These are phyloP conservation scores for Vinca major DNA, from an alignment of 305 asterid genomes.

Conservation along the genomic window DNA sequence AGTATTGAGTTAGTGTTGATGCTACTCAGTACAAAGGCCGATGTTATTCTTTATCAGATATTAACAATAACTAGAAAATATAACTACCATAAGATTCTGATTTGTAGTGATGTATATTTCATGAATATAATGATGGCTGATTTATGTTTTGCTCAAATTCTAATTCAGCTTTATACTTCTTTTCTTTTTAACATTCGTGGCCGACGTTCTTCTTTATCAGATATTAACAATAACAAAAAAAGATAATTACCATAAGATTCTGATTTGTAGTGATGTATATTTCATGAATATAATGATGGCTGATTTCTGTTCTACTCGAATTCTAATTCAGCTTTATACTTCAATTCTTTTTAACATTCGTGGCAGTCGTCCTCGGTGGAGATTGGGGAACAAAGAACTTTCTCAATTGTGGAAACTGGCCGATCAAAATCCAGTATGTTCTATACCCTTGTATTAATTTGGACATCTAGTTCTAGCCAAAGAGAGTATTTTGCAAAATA, in stretches of 20 bases:
- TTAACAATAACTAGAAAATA: neutral
- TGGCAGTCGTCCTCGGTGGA: conserved; percentile 82
- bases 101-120: neutral
- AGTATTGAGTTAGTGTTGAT: neutral
- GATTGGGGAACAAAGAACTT: conserved; percentile 90
- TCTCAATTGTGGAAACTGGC: conserved; percentile 97
- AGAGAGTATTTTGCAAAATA: neutral
- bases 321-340: neutral
- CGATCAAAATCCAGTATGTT: conserved; percentile 87
- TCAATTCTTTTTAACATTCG: conserved; percentile 13
- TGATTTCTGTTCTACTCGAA: neutral
- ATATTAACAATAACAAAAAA: neutral
- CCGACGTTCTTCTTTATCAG: neutral
- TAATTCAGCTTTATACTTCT: neutral
- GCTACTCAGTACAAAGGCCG: neutral
- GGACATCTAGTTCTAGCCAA: no score
- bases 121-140: neutral
- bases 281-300: neutral
- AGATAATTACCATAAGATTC: neutral
- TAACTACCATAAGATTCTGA: neutral
- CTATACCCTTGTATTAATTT: neutral
- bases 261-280: neutral
- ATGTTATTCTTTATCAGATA: neutral
- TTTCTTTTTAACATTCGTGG: conserved; percentile 16
- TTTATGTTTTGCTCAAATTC: neutral